Evolutionary conservation across 1,139 yeast genomes (phyloP), one percentile per base, ranked within the genome.

Genomic region (Kurtzmaniella quercitrusa): DNA sequence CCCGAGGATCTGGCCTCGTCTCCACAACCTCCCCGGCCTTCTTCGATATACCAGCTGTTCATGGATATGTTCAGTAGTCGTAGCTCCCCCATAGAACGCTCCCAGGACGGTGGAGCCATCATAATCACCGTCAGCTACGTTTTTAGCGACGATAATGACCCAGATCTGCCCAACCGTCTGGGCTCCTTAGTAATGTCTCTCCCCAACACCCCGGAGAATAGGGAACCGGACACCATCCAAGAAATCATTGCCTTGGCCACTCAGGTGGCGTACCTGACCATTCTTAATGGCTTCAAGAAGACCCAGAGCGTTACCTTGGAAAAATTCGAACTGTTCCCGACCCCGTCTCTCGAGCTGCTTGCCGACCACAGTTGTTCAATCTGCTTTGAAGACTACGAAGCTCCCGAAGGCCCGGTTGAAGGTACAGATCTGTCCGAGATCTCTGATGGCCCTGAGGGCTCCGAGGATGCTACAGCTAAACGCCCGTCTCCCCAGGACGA

Each of bases 231-330:
- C 31, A 73, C 75, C 31, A 68, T 79, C 31, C 80, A 76, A 54
- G 80, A 75, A 45, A 72, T 84, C 46, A 78, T 84, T 11, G 68
- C 84, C 27, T 63, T 83, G 45, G 90, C 90, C 1, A 82, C 90
- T 0, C 81, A 81, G 41, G 74, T 84, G 65, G 90, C 90, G 0
- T 72, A 82, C 55, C 67, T 82, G 31, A 79, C 87, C 16, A 77
- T 82, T 25, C 66, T 79, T 5, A 73, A 74, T 37, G 70, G 57
- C 54, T 65, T 61, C 48, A 66, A 51, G 57, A 73, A 59, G 47
- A 66, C 71, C 27, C 63, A 60, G 37, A 87, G 89, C 8, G 68
- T 82, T 3, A 67, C 83, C 0, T 58, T 70, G 19, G 75, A 74
- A 21, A 70, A 67, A 31, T 83, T 84, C 58, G 73, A 75, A 29